Conservation (phyloP, 345 rosid genomes). For the Citrus mangshanensis region DNA sequence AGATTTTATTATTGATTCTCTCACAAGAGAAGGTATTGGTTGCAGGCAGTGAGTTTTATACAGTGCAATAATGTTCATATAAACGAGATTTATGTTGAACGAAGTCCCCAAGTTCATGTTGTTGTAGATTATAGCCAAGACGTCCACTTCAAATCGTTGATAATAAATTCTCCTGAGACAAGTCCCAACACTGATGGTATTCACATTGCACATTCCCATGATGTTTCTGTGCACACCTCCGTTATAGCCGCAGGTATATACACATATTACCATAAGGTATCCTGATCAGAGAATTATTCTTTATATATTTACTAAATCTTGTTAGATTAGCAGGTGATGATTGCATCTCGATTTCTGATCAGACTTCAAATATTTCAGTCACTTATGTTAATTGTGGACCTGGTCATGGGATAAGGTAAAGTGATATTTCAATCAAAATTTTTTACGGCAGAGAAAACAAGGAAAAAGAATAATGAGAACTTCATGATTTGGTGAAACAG, state of each 20-base stretch:
- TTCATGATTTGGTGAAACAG: no score
- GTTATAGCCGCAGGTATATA: no score
- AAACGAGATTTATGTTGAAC: not conserved
- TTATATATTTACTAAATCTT: no score
- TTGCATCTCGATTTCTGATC: constrained; percentile 28
- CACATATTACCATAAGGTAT: no score
- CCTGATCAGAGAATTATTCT: no score
- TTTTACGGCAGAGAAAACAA: no score
- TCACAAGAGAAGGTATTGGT: no score
- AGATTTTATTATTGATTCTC: no score
- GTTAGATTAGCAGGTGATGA: constrained; percentile 24
- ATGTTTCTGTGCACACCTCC: constrained; percentile 11
- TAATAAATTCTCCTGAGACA: constrained; percentile 16
- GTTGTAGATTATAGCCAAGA: not conserved
- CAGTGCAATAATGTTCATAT: no score
- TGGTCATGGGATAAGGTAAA: constrained; percentile 37
- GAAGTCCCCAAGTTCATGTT: constrained; percentile 31
- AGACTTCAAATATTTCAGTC: not conserved
- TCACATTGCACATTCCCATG: constrained; percentile 16
- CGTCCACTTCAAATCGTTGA: constrained; percentile 7
- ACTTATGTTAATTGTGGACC: constrained; percentile 21
- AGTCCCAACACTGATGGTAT: constrained; percentile 56
- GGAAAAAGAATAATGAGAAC: no score
- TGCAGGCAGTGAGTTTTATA: no score
- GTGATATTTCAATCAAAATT: not conserved